phyloP scores from a whole-genome alignment of 2,329 filamentous ascomycete species.

The Pyrenophora seminiperda region DNA sequence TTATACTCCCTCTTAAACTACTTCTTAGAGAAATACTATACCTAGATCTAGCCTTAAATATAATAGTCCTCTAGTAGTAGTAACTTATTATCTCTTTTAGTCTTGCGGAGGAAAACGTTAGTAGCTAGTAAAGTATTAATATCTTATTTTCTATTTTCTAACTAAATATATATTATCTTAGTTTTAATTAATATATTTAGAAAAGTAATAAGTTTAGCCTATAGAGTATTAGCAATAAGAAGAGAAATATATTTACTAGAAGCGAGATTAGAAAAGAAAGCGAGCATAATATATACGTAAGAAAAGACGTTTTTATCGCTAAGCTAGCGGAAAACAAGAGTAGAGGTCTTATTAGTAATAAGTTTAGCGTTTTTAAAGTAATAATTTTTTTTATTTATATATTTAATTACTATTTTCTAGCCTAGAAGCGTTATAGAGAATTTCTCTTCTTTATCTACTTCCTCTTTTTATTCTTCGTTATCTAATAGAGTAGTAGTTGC shows the following conservation, averaged over 20 bases:
- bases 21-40: slow-evolving; percentile 62
- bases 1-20: slow-evolving; percentile 69
- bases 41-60: slow-evolving; percentile 67
- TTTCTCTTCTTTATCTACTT: too few relatives aligned
- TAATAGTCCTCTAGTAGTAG: slow-evolving; percentile 73
- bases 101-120: slow-evolving; percentile 56
- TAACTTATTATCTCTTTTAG: slow-evolving; percentile 45
- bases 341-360: slow-evolving; percentile 54
- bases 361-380: slow-evolving; percentile 44
- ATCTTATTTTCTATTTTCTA: slow-evolving; percentile 22
- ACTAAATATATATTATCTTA: slow-evolving; percentile 29
- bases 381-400: slow-evolving; percentile 22
- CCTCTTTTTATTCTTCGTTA: too few relatives aligned
- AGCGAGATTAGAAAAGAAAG: slow-evolving; percentile 56
- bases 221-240: slow-evolving; percentile 54
- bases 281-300: slow-evolving; percentile 68
- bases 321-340: slow-evolving; percentile 57
- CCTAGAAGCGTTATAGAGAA: too few relatives aligned
- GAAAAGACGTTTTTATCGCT: slow-evolving; percentile 65
- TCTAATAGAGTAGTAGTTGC: slow-evolving; percentile 17
- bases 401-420: too few relatives aligned
- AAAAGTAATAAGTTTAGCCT: slow-evolving; percentile 58
- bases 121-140: slow-evolving; percentile 38
- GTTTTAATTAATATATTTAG: slow-evolving; percentile 58
- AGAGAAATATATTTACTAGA: slow-evolving; percentile 39